Percentiles rank a stretch among this genome's conserved stretches.
phyloP scores from a whole-genome alignment of 495 filamentous ascomycete genomes.

The Lichina pygmaea region DNA sequence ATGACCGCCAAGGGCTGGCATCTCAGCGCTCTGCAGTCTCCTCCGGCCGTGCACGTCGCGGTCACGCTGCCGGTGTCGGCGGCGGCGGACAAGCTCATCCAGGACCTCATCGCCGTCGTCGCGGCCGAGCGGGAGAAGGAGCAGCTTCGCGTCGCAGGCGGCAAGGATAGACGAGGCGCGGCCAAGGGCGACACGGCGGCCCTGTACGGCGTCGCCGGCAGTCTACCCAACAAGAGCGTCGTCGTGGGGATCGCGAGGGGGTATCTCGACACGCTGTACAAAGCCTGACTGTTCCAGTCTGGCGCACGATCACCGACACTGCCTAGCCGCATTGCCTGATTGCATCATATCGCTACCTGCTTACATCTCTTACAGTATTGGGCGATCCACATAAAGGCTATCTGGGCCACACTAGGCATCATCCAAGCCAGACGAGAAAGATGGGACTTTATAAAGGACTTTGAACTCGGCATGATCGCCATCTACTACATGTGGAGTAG shows the following conservation, averaged over 20 bases:
- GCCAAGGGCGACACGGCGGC: slow-evolving; percentile 51
- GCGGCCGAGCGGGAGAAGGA: slow-evolving; percentile 48
- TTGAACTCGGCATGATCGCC: no score
- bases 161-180: slow-evolving; percentile 40
- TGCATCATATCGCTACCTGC: no score
- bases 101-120: slow-evolving; percentile 52
- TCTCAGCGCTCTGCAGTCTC: slow-evolving; percentile 76
- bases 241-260: slow-evolving; percentile 73
- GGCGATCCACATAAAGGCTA: no score
- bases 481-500: no score
- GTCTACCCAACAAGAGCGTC: slow-evolving; percentile 81
- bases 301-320: no score
- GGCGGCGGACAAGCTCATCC: slow-evolving; percentile 50
- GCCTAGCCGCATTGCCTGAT: no score
- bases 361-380: no score
- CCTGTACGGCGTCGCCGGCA: slow-evolving; percentile 85
- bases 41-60: slow-evolving; percentile 89
- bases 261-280: slow-evolving; percentile 90
- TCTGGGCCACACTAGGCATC: no score
- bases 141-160: slow-evolving; percentile 35
- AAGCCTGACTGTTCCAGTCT: slow-evolving; percentile 20
- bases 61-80: slow-evolving; percentile 68
- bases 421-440: no score
- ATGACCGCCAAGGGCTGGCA: slow-evolving; percentile 77
- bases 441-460: no score